Conservation (phyloP, 169 alveolate genomes). For the Babesia sp. region DNA sequence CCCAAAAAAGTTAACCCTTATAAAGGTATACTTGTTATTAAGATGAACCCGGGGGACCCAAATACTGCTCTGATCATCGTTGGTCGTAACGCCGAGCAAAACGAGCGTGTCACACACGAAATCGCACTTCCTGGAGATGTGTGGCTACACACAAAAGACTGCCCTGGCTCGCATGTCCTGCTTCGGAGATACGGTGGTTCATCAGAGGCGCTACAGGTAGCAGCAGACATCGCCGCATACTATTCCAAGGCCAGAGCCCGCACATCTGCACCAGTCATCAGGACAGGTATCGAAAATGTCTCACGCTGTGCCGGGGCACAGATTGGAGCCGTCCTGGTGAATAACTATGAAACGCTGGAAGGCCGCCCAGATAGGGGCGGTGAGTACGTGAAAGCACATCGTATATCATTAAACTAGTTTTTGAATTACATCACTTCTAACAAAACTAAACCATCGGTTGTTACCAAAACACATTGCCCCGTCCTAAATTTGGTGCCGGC, state of each 20-base stretch:
- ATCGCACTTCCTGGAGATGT: constrained; percentile 67
- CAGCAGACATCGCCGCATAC: constrained; percentile 78
- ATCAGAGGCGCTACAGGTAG: constrained; percentile 69
- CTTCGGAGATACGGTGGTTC: constrained; percentile 64
- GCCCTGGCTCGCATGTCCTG: constrained; percentile 77
- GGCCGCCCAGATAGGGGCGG: constrained; percentile 65
- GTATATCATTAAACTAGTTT: constrained; percentile 7
- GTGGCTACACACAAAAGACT: constrained; percentile 77
- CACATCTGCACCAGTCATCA: constrained; percentile 58
- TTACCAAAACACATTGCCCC: no score
- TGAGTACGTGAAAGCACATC: constrained; percentile 41
- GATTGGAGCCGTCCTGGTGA: constrained; percentile 74
- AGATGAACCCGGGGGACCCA: constrained; percentile 62
- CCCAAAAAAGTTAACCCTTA: constrained; percentile 61
- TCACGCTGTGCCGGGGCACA: constrained; percentile 55
- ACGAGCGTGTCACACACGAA: constrained; percentile 74
- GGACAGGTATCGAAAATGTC: constrained; percentile 70
- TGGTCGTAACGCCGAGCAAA: constrained; percentile 76
- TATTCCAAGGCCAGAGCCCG: constrained; percentile 66
- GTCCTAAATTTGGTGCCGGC: no score
- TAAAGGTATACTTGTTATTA: constrained; percentile 69
- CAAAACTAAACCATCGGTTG: no score
- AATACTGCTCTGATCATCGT: constrained; percentile 72
- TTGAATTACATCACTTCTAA: not conserved
- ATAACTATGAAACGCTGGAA: constrained; percentile 49